A percentile compares a stretch with the other conserved stretches of the same genome.
These are phyloP conservation scores for Ceratobasidium sp. DNA, from an alignment of 1,284 basidiomycete genomes.

Conservation along the genomic window DNA sequence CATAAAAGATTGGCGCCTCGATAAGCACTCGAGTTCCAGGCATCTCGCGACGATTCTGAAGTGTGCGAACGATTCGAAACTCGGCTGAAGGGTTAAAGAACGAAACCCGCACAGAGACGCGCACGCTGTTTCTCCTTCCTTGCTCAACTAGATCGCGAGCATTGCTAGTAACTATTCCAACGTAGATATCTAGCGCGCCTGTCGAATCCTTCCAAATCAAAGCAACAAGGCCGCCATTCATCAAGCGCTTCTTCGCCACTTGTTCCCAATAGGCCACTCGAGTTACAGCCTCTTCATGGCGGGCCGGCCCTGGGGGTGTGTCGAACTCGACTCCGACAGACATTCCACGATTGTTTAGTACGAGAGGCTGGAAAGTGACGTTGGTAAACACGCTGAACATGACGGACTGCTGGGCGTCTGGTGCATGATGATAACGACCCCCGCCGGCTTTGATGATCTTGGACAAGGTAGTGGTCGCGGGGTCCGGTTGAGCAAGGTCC, in stretches of 20 bases:
- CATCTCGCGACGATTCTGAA: constrained; percentile 49
- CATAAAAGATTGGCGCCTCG: constrained; percentile 69
- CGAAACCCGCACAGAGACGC: constrained; percentile 58
- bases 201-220: constrained; percentile 57
- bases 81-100: constrained; percentile 66
- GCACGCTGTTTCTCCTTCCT: constrained; percentile 51
- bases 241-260: constrained; percentile 63
- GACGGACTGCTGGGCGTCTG: constrained; percentile 57
- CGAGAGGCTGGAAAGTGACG: constrained; percentile 58
- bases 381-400: constrained; percentile 69
- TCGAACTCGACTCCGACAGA: constrained; percentile 60
- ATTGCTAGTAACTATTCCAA: constrained; percentile 61
- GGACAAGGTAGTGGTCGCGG: constrained; percentile 44
- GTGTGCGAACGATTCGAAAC: constrained; percentile 58
- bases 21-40: constrained; percentile 55
- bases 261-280: constrained; percentile 65
- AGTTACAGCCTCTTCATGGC: neutral
- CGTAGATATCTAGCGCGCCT: constrained; percentile 54
- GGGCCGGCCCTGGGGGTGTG: constrained; percentile 61
- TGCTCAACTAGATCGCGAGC: constrained; percentile 58
- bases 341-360: constrained; percentile 60
- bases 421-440: constrained; percentile 49
- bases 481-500: constrained; percentile 55
- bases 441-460: constrained; percentile 46
- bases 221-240: constrained; percentile 67